Conservation (phyloP, 2,329 filamentous ascomycete genomes). For the Lithohypha guttulata region DNA sequence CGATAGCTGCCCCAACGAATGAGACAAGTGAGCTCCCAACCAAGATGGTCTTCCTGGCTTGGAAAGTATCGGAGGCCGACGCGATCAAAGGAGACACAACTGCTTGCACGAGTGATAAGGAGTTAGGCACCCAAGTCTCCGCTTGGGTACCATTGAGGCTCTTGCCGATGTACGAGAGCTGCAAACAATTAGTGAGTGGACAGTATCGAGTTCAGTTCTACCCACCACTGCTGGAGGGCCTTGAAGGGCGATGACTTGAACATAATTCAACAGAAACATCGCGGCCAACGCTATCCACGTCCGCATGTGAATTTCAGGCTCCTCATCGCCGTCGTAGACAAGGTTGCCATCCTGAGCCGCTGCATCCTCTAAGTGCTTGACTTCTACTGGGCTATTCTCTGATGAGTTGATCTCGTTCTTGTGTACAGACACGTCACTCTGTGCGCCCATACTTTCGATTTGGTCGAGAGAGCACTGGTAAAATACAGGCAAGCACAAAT, state of each 20-base stretch:
- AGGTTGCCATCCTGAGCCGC: slow-evolving; percentile 11
- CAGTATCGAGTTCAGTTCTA: too few species aligned
- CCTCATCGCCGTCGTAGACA: slow-evolving; percentile 13
- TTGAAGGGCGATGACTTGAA: slow-evolving; percentile 16
- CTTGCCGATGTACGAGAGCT: slow-evolving; percentile 15
- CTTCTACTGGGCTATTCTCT: neutral
- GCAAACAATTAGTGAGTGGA: neutral
- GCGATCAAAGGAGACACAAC: slow-evolving; percentile 17
- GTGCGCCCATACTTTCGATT: neutral
- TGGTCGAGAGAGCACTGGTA: too few species aligned
- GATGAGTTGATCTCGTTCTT: neutral
- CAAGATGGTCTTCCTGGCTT: slow-evolving; percentile 16
- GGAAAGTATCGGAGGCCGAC: slow-evolving; percentile 17
- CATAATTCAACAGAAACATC: slow-evolving; percentile 17
- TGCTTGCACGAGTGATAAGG: slow-evolving; percentile 18
- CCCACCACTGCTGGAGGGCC: slow-evolving; percentile 18
- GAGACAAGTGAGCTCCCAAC: slow-evolving; percentile 13
- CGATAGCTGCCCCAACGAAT: slow-evolving; percentile 15
- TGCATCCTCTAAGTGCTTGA: slow-evolving; percentile 12
- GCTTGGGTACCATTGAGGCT: slow-evolving; percentile 12
- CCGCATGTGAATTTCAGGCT: slow-evolving; percentile 16
- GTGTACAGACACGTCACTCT: neutral
- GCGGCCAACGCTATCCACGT: slow-evolving; percentile 16
- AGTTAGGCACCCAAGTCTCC: slow-evolving; percentile 17
- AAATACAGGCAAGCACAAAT: too few species aligned